Evolutionary conservation across 768 basidiomycete species (phyloP), one percentile per base, ranked within the genome.

Genomic region (Lactarius indigo): DNA sequence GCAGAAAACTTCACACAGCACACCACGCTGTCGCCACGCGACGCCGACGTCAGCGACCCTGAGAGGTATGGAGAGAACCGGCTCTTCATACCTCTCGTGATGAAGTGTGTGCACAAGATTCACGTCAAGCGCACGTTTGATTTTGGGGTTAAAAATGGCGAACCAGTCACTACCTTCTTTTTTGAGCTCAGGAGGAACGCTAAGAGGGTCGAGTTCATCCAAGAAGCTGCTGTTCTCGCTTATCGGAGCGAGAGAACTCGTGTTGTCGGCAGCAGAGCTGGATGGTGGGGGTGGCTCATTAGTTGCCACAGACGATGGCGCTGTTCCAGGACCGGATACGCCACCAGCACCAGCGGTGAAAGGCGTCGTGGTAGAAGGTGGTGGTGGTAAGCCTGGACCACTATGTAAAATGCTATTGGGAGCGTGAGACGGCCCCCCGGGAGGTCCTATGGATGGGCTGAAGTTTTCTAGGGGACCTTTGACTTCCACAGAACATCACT

Each of bases 1-100:
- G 93, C 91, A 60, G 94, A 96, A 79, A 97, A 96, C 66, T 91
- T 85, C 31, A 97, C 94, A 73, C 95, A 97, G 72, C 96, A 92
- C 10, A 91, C 89, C 28, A 91, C 90, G 66, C 89, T 90, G 69
- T 50, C 59, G 13, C 59, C 54, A 64, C 57, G 33, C 37, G 64
- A 39, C 5, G 30, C 35, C 42, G 15, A 58, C 59, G 17, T 59
- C 35, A 61, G 47, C 65, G 20, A 47, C 41, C 37, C 41, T 23
- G 20, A 47, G 47, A 52, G 37, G 64, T 23, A 63, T 31, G 41
- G 28, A 41, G 54, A 63, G 61, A 66, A 59, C 33, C 8, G 17
- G 50, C 37, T 54, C 15, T 17, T 75, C 79, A 63, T 74, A 94
- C 92, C 91, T 94, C 76, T 94, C 93, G 73, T 96, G 94, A 76